A percentile compares a stretch with the other conserved stretches of the same genome.
phyloP scores from a whole-genome alignment of 495 filamentous ascomycete species.

The Aspergillus nanangensis region DNA sequence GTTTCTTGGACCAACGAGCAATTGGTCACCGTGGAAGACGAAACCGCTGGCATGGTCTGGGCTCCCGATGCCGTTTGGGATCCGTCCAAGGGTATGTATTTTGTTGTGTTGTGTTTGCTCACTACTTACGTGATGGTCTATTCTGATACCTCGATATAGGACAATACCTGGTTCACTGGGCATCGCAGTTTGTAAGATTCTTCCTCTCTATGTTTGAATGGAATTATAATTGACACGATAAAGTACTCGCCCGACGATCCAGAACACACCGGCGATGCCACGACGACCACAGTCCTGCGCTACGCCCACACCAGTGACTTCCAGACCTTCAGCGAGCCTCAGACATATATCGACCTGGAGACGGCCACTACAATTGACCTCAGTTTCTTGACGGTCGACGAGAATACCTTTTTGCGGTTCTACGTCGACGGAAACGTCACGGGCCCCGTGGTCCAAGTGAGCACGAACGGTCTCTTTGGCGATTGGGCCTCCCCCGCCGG shows the following conservation, averaged over 20 bases:
- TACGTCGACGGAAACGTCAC: slow-evolving; percentile 6
- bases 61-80: slow-evolving; percentile 17
- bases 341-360: slow-evolving; percentile 6
- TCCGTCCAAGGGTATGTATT: slow-evolving; percentile 2
- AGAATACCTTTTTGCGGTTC: slow-evolving; percentile 7
- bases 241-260: slow-evolving; percentile 12
- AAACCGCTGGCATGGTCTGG: slow-evolving; percentile 14
- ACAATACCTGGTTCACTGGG: slow-evolving; percentile 17
- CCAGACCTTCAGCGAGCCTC: slow-evolving; percentile 10
- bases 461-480: slow-evolving; percentile 12
- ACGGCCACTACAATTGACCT: slow-evolving; percentile 11
- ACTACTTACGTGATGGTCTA: no score
- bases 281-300: slow-evolving; percentile 6
- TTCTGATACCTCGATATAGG: no score
- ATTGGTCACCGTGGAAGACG: slow-evolving; percentile 11
- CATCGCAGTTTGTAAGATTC: slow-evolving; percentile 8
- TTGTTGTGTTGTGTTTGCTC: no score
- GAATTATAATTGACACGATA: no score
- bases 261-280: slow-evolving; percentile 6
- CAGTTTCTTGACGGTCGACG: slow-evolving; percentile 1
- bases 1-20: slow-evolving; percentile 11
- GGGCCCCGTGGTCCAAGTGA: slow-evolving; percentile 9
- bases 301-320: slow-evolving; percentile 15
- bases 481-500: slow-evolving; percentile 5
- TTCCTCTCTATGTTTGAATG: neutral